These are phyloP conservation scores for Starmerella bombicola DNA, from an alignment of 805 yeast genomes.

Conservation along the genomic window DNA sequence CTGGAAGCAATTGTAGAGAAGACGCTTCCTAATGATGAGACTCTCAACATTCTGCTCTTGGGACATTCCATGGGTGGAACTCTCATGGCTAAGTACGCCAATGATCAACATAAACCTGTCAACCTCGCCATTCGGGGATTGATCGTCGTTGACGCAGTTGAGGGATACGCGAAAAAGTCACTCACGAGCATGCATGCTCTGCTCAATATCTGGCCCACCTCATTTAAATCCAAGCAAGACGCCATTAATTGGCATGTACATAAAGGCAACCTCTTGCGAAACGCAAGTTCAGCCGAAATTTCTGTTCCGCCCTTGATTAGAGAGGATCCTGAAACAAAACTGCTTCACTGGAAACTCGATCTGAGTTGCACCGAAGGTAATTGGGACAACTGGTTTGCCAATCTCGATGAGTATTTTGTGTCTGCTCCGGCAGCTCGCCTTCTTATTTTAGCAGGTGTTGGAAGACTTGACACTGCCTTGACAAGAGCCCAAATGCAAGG, in stretches of 20 bases:
- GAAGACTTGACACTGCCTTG: constrained; percentile 68
- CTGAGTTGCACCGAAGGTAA: constrained; percentile 46
- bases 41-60: constrained; percentile 39
- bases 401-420: constrained; percentile 46
- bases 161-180: constrained; percentile 74
- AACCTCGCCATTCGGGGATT: constrained; percentile 45
- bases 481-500: constrained; percentile 99
- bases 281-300: constrained; percentile 48
- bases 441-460: constrained; percentile 76
- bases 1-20: constrained; percentile 37
- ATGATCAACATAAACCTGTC: constrained; percentile 1
- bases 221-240: constrained; percentile 39
- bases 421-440: constrained; percentile 47
- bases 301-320: constrained; percentile 64
- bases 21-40: constrained; percentile 27
- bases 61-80: constrained; percentile 96
- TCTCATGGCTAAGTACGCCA: constrained; percentile 47
- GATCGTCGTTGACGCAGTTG: constrained; percentile 80
- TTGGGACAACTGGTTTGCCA: constrained; percentile 76
- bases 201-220: constrained; percentile 49
- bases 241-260: constrained; percentile 75
- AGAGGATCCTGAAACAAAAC: constrained; percentile 22
- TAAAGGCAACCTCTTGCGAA: constrained; percentile 41
- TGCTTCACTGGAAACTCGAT: constrained; percentile 51
- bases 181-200: constrained; percentile 55